Base-by-base conservation (phyloP, 306 rosid genomes). In the Cicer chorassanicum region DNA sequence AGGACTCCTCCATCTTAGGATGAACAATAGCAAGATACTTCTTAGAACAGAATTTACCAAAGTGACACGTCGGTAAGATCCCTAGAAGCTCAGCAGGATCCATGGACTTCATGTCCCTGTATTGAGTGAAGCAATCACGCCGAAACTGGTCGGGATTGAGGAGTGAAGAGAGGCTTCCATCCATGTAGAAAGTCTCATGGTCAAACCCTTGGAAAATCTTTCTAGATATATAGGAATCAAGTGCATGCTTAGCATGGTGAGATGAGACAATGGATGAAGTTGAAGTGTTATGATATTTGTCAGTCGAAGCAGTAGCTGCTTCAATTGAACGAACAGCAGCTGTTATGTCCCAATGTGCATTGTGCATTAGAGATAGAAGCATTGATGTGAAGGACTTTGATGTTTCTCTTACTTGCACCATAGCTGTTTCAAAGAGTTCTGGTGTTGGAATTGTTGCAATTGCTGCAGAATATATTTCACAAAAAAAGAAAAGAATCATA, bases 261-360 rank as follows among this genome's bases (percentile, higher is more conserved):
- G 87, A 45, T 0, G 92, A 79, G 42, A 84, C 74, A 56, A 79
- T 49, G 43, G 92, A 76, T 14, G 86, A 41, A 55, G 86, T 68
- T 24, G 88, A 70, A 55, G 78, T 73, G 42, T 63, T 74, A n/a
- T 69, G 79, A 78, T 57, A 40, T 39, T 41, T 78, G 73, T 83
- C 88, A 9, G 80, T 56, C 9, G 84, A 53, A 56, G 84, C 81
- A 6, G 89, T 68, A 68, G 98, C 97, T 6, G 97, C 86, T 84
- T 94, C 97, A n/a, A 94, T 94, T 46, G 99, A 94, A 18, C 96
- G 87, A 68, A 94, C 99, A 6, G 95, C 97, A 13, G 97, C 96
- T 16, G 93, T 84, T 42, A 94, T 94, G 78, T 94, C 96, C 99
- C 97, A 94, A 11, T 86, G 95, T 36, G 99, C 96, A 59, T 89